A percentile compares a stretch with the other conserved stretches of the same genome.
Conservation (phyloP, 352 stramenopile genomes). For the Phytophthora ohioensis region DNA sequence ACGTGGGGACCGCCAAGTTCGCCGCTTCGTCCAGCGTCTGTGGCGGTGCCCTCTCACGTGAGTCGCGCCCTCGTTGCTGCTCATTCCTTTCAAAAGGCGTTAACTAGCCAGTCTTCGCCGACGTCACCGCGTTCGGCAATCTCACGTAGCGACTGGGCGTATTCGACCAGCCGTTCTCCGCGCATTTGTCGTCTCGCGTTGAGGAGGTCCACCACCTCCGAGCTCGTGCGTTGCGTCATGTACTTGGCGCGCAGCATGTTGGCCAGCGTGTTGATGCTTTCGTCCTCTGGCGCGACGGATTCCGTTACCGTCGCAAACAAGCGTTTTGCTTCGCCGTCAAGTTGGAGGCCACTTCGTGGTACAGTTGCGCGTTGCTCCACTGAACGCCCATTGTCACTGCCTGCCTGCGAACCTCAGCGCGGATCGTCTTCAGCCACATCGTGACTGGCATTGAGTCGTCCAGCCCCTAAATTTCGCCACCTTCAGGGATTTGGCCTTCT, state of each 20-base stretch:
- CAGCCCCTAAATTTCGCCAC: constrained; percentile 7
- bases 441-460: constrained; percentile 4
- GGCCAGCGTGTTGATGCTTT: too few relatives aligned
- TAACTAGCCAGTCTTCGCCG: too few relatives aligned
- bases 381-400: constrained; percentile 1
- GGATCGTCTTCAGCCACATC: constrained; percentile 10
- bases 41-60: too few relatives aligned
- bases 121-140: too few relatives aligned
- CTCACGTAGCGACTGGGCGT: too few relatives aligned
- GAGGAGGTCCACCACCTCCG: constrained; percentile 4
- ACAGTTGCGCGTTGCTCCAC: neutral
- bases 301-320: too few relatives aligned
- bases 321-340: neutral
- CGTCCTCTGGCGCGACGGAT: too few relatives aligned
- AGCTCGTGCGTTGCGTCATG: neutral
- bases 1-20: too few relatives aligned
- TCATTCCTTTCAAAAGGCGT: too few relatives aligned
- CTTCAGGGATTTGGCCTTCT: neutral
- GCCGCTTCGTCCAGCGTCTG: too few relatives aligned
- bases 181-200: constrained; percentile 7
- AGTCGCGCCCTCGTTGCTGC: too few relatives aligned
- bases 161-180: neutral
- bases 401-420: neutral
- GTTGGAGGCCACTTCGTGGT: constrained; percentile 2
- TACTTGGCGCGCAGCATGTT: constrained; percentile 12